phyloP scores from a whole-genome alignment of 2,329 filamentous ascomycete species.

The Sordariomycetes sp. region DNA sequence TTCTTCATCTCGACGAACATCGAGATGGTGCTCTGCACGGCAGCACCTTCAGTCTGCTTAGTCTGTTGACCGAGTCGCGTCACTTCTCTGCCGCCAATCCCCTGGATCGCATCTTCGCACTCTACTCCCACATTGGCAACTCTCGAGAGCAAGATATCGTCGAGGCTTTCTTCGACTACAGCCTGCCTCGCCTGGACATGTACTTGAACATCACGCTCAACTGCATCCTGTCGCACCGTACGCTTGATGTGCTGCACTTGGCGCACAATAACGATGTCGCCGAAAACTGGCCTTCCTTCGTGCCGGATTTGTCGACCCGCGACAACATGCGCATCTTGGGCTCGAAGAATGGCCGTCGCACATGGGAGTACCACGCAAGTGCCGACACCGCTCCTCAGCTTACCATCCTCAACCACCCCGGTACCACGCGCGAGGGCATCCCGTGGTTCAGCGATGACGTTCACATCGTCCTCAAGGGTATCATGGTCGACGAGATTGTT shows the following conservation, averaged over 20 bases:
- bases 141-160: constrained; percentile 6
- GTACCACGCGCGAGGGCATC: constrained; percentile 2
- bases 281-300: constrained; percentile 6
- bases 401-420: constrained; percentile 3
- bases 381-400: constrained; percentile 5
- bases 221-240: constrained; percentile 5
- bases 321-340: constrained; percentile 5
- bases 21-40: constrained; percentile 4
- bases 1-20: constrained; percentile 5
- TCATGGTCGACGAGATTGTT: constrained; percentile 5
- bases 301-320: constrained; percentile 4
- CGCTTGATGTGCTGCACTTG: constrained; percentile 5
- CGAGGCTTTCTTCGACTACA: constrained; percentile 8
- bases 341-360: constrained; percentile 2
- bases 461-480: constrained; percentile 5
- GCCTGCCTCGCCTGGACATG: constrained; percentile 4
- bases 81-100: constrained; percentile 6
- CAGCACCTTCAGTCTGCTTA: constrained; percentile 4
- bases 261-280: constrained; percentile 4
- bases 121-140: constrained; percentile 7
- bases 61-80: constrained; percentile 5
- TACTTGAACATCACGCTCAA: constrained; percentile 7
- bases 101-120: constrained; percentile 6
- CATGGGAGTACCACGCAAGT: constrained; percentile 7
- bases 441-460: constrained; percentile 7